phyloP scores from a whole-genome alignment of 345 rosid species.

The Sonneratia alba region DNA sequence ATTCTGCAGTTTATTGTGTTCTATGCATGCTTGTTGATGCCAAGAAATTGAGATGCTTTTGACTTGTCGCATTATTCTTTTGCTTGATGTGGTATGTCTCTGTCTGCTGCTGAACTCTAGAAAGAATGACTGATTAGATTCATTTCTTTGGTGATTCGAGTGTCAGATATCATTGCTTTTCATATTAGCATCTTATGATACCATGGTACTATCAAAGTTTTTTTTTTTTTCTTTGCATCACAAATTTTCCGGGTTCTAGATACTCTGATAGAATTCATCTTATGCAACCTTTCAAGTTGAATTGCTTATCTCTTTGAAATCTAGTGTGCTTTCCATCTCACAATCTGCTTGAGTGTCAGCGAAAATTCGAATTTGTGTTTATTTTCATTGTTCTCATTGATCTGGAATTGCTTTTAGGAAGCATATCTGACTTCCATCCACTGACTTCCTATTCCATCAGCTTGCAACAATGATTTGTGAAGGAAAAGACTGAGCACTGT shows the following conservation, averaged over 20 bases:
- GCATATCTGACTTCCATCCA: neutral
- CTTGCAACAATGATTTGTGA: conserved; percentile 1
- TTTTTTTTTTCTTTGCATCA: neutral
- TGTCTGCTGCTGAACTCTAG: neutral
- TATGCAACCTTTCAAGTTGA: neutral
- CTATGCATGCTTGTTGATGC: neutral
- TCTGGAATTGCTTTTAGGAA: neutral
- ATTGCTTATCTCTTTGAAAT: neutral
- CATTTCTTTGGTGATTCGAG: neutral
- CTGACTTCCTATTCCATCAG: neutral
- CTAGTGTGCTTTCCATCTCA: neutral
- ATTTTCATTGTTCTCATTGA: neutral
- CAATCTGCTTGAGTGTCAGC: neutral
- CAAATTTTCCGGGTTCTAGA: neutral
- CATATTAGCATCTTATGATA: neutral
- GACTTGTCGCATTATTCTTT: too few relatives aligned
- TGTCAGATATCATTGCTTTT: neutral
- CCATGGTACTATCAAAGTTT: neutral
- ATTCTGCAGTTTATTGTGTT: too few relatives aligned
- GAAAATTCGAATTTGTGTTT: neutral
- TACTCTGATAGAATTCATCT: neutral
- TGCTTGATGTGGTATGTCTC: neutral
- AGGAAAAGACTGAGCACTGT: neutral
- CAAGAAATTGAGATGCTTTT: neutral
- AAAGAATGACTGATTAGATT: neutral